These are phyloP conservation scores for Globisporangium solare DNA, from an alignment of 352 stramenopile species.

Conservation along the genomic window DNA sequence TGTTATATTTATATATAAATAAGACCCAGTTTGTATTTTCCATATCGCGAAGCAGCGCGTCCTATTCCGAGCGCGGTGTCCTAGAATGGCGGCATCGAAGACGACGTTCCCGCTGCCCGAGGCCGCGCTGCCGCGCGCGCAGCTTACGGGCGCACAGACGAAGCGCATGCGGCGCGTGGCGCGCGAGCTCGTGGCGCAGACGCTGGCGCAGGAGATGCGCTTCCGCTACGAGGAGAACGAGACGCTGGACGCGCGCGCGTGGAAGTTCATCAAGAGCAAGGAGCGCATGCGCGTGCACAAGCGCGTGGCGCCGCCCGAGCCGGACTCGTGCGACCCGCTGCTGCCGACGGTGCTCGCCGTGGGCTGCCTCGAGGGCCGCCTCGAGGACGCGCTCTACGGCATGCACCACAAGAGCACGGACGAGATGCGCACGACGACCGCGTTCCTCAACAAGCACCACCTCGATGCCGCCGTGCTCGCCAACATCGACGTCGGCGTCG, in stretches of 20 bases:
- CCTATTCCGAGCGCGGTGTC: too few relatives aligned
- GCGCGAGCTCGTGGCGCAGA: slow-evolving; percentile 35
- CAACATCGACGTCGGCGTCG: slow-evolving; percentile 29
- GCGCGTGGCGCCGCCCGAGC: slow-evolving; percentile 7
- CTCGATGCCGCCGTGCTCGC: slow-evolving; percentile 39
- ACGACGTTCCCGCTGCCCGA: slow-evolving; percentile 17
- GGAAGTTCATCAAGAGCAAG: slow-evolving; percentile 31
- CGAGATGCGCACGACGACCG: slow-evolving; percentile 40
- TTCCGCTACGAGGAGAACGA: slow-evolving; percentile 15
- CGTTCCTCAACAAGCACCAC: slow-evolving; percentile 30
- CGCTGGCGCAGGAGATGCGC: slow-evolving; percentile 39
- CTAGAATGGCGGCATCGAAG: neutral
- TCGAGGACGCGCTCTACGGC: slow-evolving; percentile 49
- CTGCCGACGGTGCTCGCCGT: slow-evolving; percentile 43
- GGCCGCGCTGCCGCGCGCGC: slow-evolving; percentile 11
- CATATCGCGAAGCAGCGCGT: too few relatives aligned
- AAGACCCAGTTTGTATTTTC: too few relatives aligned
- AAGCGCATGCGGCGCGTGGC: slow-evolving; percentile 26
- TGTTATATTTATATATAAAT: too few relatives aligned
- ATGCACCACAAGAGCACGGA: slow-evolving; percentile 40
- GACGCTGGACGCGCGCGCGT: slow-evolving; percentile 20
- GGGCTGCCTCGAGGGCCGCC: slow-evolving; percentile 28
- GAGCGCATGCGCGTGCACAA: slow-evolving; percentile 38
- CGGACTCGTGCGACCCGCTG: slow-evolving; percentile 5
- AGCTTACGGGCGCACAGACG: slow-evolving; percentile 25